phyloP scores from a whole-genome alignment of 495 filamentous ascomycete genomes.

The Penicillium verhagenii region DNA sequence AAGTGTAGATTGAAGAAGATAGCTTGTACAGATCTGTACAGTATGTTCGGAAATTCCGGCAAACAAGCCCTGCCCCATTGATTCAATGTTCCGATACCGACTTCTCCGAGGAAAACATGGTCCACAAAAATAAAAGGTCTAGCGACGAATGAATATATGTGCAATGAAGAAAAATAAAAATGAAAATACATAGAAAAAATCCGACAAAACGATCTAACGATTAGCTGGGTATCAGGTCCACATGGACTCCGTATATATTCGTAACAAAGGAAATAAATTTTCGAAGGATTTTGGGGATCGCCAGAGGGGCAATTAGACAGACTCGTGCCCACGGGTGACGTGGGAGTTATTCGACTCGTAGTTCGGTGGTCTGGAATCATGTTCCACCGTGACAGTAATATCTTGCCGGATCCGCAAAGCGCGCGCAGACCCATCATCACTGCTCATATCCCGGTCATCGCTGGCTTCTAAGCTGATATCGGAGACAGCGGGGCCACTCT shows the following conservation, averaged over 20 bases:
- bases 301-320: background rate
- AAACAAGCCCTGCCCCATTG: background rate
- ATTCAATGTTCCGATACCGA: background rate
- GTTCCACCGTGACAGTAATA: slow-evolving; percentile 46
- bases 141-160: slow-evolving; percentile 7
- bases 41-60: background rate
- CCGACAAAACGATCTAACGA: slow-evolving; percentile 3
- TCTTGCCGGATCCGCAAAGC: slow-evolving; percentile 47
- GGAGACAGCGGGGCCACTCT: slow-evolving; percentile 23
- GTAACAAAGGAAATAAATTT: slow-evolving; percentile 4
- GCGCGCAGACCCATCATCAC: slow-evolving; percentile 42
- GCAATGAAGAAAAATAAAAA: slow-evolving; percentile 5
- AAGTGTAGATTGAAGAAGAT: background rate
- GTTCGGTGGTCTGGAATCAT: slow-evolving; percentile 28
- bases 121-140: background rate
- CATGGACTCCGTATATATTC: slow-evolving; percentile 20
- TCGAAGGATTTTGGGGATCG: background rate
- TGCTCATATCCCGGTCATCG: slow-evolving; percentile 36
- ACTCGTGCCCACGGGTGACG: slow-evolving; percentile 13
- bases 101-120: background rate
- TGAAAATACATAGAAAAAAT: background rate
- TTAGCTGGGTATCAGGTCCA: slow-evolving; percentile 23
- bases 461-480: slow-evolving; percentile 30
- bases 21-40: background rate
- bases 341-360: slow-evolving; percentile 18